These are phyloP conservation scores for Tolypocladium cylindrosporum DNA, from an alignment of 2,329 filamentous ascomycete species.

Conservation along the genomic window DNA sequence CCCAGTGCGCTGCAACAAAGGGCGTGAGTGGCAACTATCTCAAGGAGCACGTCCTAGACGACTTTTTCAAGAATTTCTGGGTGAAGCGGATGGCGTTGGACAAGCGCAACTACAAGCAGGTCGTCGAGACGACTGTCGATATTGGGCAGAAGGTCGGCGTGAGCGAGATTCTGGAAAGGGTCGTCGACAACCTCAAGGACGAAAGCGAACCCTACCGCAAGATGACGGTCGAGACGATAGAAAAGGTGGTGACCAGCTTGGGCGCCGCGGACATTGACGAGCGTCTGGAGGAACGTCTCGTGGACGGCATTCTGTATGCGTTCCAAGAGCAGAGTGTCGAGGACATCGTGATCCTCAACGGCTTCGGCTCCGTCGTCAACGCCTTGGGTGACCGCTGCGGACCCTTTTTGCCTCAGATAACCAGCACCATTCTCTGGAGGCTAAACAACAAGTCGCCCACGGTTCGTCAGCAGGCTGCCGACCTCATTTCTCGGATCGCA, in stretches of 20 bases:
- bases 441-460: constrained; percentile 97
- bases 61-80: constrained; percentile 99
- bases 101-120: constrained; percentile 94
- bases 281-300: constrained; percentile 82
- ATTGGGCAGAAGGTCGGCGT: constrained; percentile 97
- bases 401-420: constrained; percentile 92
- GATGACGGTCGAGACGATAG: constrained; percentile 97
- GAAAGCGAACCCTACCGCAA: constrained; percentile 97
- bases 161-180: constrained; percentile 84
- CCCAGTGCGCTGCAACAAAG: constrained; percentile 87
- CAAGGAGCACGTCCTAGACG: constrained; percentile 87
- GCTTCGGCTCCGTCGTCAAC: constrained; percentile 95
- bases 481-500: constrained; percentile 91
- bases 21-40: constrained; percentile 92
- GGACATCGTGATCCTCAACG: constrained; percentile 91
- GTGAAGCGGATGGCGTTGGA: constrained; percentile 93
- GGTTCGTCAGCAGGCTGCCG: constrained; percentile 91
- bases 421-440: constrained; percentile 90
- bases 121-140: constrained; percentile 96
- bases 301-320: constrained; percentile 89
- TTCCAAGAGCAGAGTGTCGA: constrained; percentile 98
- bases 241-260: constrained; percentile 88
- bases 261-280: constrained; percentile 92
- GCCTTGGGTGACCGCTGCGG: constrained; percentile 89
- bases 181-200: constrained; percentile 94